phyloP scores from a whole-genome alignment of 495 filamentous ascomycete genomes.

The Schizothecium vesticola region DNA sequence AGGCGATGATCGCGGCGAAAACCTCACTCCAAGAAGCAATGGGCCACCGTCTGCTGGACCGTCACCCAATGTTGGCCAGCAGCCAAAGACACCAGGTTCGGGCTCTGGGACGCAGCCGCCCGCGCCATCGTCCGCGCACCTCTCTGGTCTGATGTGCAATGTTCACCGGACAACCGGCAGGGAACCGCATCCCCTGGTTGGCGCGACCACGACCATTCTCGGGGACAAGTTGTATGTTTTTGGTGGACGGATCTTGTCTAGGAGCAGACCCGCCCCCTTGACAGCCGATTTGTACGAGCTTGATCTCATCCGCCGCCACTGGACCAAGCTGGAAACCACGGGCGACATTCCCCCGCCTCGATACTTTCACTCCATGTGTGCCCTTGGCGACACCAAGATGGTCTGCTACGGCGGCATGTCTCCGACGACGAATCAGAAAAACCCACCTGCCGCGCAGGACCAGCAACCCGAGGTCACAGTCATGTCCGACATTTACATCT shows the following conservation, averaged over 20 bases:
- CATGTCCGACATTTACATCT: conserved; percentile 97
- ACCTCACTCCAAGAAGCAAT: conserved; percentile 45
- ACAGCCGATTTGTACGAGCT: conserved; percentile 89
- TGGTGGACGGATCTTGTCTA: conserved; percentile 80
- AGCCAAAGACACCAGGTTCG: conserved; percentile 36
- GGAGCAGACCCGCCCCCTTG: conserved; percentile 68
- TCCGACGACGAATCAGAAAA: conserved; percentile 54
- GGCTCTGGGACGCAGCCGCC: conserved; percentile 42
- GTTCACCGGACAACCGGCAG: conserved; percentile 84
- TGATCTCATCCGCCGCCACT: conserved; percentile 85
- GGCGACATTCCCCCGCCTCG: conserved; percentile 85
- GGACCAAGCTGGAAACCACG: conserved; percentile 77
- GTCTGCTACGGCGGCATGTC: conserved; percentile 99
- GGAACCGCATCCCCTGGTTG: conserved; percentile 86
- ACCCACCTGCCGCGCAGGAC: conserved; percentile 49
- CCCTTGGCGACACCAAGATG: conserved; percentile 87
- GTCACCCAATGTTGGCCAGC: conserved; percentile 35
- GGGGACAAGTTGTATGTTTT: conserved; percentile 96
- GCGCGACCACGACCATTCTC: conserved; percentile 89
- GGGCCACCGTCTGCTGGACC: conserved; percentile 47
- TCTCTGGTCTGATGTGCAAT: conserved; percentile 90
- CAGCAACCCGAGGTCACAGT: conserved; percentile 85
- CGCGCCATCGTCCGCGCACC: conserved; percentile 48
- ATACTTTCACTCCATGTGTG: conserved; percentile 95
- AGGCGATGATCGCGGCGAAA: conserved; percentile 43